phyloP scores from a whole-genome alignment of 306 rosid species.

The Gastrolobium bilobum region DNA sequence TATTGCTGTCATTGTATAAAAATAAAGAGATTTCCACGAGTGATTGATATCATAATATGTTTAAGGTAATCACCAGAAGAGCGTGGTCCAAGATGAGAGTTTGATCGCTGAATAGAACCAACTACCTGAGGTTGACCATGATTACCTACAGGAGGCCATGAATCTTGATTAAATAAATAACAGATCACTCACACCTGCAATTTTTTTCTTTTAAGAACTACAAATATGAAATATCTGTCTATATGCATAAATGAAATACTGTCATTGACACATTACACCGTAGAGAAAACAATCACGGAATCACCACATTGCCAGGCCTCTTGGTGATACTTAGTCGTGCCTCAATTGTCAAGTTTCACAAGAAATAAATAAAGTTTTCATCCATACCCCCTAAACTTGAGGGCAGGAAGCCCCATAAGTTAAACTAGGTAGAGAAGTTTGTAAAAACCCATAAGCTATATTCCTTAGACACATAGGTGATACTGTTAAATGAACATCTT shows the following conservation, averaged over 20 bases:
- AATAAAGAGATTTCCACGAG: neutral
- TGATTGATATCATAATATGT: conserved; percentile 19
- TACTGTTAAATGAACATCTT: neutral
- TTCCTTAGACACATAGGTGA: neutral
- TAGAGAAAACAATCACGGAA: conserved; percentile 8
- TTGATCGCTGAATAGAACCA: conserved; percentile 46
- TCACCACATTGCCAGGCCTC: conserved; percentile 22
- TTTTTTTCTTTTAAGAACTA: conserved; percentile 4
- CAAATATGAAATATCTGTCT: neutral
- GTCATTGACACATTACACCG: neutral
- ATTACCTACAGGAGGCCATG: conserved; percentile 38
- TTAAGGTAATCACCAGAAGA: conserved; percentile 42
- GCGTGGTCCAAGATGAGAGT: conserved; percentile 23
- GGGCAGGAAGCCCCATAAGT: conserved; percentile 26
- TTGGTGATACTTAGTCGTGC: neutral
- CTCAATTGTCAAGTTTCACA: conserved; percentile 4
- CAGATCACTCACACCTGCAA: conserved; percentile 7
- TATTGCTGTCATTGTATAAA: conserved; percentile 27
- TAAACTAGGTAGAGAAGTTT: neutral
- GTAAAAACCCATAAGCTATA: conserved; percentile 2
- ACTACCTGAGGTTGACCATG: conserved; percentile 42
- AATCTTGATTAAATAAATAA: conserved; percentile 28
- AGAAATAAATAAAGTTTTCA: neutral
- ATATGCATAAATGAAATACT: conserved; percentile 31
- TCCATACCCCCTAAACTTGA: neutral